phyloP scores from a whole-genome alignment of 1,139 yeast species.

The Candida tetrigidarum region DNA sequence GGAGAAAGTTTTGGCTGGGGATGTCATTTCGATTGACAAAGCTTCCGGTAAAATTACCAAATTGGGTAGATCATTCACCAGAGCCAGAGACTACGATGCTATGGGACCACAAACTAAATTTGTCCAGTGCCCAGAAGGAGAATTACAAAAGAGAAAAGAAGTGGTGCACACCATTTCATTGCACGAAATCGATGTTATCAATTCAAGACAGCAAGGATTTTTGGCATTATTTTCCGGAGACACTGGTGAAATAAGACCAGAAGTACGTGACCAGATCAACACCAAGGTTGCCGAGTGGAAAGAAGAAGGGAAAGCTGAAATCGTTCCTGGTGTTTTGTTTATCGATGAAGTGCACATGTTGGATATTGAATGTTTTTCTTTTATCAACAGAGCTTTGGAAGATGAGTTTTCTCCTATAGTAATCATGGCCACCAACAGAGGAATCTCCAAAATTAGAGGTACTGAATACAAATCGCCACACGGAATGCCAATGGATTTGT shows the following conservation, averaged over 20 bases:
- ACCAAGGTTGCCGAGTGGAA: conserved; percentile 98
- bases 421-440: conserved; percentile 98
- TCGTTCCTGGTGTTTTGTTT: conserved; percentile 97
- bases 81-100: conserved; percentile 98
- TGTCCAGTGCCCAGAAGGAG: conserved; percentile 99
- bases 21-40: conserved; percentile 93
- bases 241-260: conserved; percentile 95
- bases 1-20: conserved; percentile 98
- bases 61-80: conserved; percentile 91
- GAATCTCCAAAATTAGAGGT: conserved; percentile 90
- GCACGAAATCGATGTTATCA: conserved; percentile 98
- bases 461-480: conserved; percentile 95
- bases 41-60: conserved; percentile 94
- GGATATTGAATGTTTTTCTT: conserved; percentile 96
- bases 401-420: conserved; percentile 98
- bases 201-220: conserved; percentile 97
- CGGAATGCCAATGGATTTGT: conserved; percentile 92
- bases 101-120: conserved; percentile 99
- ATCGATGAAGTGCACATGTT: conserved; percentile 99
- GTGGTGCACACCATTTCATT: conserved; percentile 95
- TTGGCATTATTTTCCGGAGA: conserved; percentile 96
- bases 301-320: conserved; percentile 99
- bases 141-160: conserved; percentile 91
- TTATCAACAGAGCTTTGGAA: conserved; percentile 93
- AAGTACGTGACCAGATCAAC: conserved; percentile 96